These are phyloP conservation scores for Iberis amara DNA, from an alignment of 441 rosid genomes.

Conservation along the genomic window DNA sequence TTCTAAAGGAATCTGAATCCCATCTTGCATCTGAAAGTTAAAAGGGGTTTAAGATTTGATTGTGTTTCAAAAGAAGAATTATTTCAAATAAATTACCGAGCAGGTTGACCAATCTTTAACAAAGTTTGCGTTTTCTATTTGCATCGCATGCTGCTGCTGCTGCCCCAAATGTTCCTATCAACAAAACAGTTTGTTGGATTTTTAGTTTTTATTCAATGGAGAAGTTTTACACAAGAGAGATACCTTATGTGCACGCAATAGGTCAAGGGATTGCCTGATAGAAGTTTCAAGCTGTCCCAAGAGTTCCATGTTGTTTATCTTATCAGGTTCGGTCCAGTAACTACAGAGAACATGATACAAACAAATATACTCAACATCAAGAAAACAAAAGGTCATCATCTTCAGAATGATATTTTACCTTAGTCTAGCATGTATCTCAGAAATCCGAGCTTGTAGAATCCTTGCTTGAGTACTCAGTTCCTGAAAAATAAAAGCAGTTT, in stretches of 20 bases:
- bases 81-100: constrained; percentile 25
- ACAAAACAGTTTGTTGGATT: not conserved
- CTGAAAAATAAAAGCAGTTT: constrained; percentile 28
- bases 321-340: constrained; percentile 58
- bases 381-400: constrained; percentile 10
- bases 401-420: constrained; percentile 18
- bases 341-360: constrained; percentile 42
- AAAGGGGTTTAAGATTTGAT: constrained; percentile 18
- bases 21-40: constrained; percentile 51
- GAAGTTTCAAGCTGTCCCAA: constrained; percentile 63
- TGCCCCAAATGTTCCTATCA: constrained; percentile 62
- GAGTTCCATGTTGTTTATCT: constrained; percentile 55
- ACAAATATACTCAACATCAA: constrained; percentile 24
- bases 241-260: constrained; percentile 60
- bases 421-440: constrained; percentile 58
- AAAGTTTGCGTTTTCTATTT: constrained; percentile 60
- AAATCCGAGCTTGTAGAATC: constrained; percentile 49
- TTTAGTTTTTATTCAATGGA: not conserved
- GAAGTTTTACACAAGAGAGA: constrained; percentile 5
- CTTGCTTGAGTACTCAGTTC: constrained; percentile 52
- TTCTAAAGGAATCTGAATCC: constrained; percentile 59
- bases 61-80: constrained; percentile 6
- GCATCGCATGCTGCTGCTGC: constrained; percentile 56
- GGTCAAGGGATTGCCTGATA: constrained; percentile 55
- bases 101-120: constrained; percentile 37